phyloP scores from a whole-genome alignment of 31 red algal species.

The Odonthalia washingtoniensis region DNA sequence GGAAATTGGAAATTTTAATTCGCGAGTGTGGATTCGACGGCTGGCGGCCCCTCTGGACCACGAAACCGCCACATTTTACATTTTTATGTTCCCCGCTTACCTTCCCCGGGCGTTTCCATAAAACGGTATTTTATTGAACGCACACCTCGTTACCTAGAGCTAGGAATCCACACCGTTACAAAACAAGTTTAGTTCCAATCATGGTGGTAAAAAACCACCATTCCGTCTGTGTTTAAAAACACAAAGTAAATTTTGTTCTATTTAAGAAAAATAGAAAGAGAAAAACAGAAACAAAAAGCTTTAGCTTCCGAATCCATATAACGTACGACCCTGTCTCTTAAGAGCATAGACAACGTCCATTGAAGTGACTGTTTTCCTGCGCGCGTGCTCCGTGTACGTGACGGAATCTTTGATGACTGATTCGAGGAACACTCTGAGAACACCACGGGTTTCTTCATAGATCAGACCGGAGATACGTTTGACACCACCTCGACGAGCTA shows the following conservation, averaged over 20 bases:
- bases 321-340: conserved; percentile 97
- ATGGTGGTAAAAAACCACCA: conserved; percentile 66
- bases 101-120: too few relatives aligned
- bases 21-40: too few relatives aligned
- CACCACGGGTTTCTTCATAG: conserved; percentile 99
- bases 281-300: background rate
- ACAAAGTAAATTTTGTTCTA: background rate
- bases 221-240: conserved; percentile 23
- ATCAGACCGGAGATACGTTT: conserved; percentile 99
- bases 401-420: conserved; percentile 93
- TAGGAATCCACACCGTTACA: conserved; percentile 4
- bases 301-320: conserved; percentile 63
- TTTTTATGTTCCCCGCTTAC: too few relatives aligned
- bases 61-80: too few relatives aligned
- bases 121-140: too few relatives aligned
- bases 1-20: too few relatives aligned
- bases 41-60: too few relatives aligned
- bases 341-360: conserved; percentile 99
- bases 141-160: too few relatives aligned
- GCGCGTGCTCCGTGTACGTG: conserved; percentile 98
- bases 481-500: conserved; percentile 97
- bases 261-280: background rate
- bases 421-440: conserved; percentile 99
- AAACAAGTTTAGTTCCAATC: conserved; percentile 50
- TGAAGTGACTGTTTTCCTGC: conserved; percentile 94